phyloP scores from a whole-genome alignment of 306 rosid species.

The Aeschynomene evenia region DNA sequence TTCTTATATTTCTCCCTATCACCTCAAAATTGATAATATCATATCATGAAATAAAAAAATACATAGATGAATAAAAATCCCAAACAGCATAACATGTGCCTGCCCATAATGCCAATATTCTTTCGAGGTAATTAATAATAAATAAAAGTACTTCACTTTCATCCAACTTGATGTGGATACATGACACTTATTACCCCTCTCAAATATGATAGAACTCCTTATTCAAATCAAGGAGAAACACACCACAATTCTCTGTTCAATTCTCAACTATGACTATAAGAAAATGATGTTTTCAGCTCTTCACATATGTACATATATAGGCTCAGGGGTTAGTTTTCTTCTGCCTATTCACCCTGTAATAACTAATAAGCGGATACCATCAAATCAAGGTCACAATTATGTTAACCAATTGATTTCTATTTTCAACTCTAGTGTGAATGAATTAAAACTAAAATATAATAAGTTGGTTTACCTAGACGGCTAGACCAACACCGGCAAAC shows the following conservation, averaged over 20 bases:
- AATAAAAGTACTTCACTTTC: neutral
- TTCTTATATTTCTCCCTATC: conserved; percentile 24
- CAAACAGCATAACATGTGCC: conserved; percentile 53
- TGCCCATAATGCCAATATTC: conserved; percentile 43
- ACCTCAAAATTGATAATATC: conserved; percentile 4
- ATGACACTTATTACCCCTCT: too few relatives aligned
- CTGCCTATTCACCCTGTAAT: too few relatives aligned
- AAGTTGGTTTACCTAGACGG: conserved; percentile 7
- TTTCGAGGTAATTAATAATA: neutral
- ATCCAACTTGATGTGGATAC: neutral
- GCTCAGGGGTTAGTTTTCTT: too few relatives aligned
- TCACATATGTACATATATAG: too few relatives aligned
- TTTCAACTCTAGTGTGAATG: neutral
- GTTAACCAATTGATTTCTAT: neutral
- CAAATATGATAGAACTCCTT: too few relatives aligned
- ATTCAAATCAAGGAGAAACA: too few relatives aligned
- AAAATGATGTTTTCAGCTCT: too few relatives aligned
- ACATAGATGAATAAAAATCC: too few relatives aligned
- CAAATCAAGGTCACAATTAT: neutral
- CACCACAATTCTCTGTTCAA: too few relatives aligned
- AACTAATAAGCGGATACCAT: too few relatives aligned
- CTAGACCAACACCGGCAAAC: neutral
- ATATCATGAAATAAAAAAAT: neutral
- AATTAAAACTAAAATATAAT: neutral
- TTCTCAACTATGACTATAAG: too few relatives aligned